Percentiles rank a stretch among this genome's conserved stretches.
Conservation (phyloP, 2,329 filamentous ascomycete genomes). For the Beauveria asiatica region DNA sequence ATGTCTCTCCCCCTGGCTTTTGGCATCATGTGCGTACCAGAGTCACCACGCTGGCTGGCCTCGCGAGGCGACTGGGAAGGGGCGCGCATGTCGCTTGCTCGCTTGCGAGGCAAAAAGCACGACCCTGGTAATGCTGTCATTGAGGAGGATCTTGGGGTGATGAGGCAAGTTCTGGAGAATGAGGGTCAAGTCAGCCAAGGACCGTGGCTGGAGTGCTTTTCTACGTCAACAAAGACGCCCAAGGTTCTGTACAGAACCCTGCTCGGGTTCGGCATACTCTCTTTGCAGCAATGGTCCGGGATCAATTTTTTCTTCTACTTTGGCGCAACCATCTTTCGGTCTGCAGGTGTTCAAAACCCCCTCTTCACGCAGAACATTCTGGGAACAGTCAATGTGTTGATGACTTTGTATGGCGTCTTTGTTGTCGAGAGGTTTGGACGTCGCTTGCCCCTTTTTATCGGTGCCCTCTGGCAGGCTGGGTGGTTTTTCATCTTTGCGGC, state of each 20-base stretch:
- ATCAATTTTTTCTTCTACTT: conserved; percentile 58
- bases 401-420: conserved; percentile 59
- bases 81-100: conserved; percentile 41
- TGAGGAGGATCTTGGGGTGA: conserved; percentile 45
- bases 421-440: conserved; percentile 61
- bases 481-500: conserved; percentile 59
- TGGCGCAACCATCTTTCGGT: conserved; percentile 57
- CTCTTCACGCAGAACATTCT: conserved; percentile 62
- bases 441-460: conserved; percentile 57
- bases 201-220: conserved; percentile 54
- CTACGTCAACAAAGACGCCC: conserved; percentile 39
- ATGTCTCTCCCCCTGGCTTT: conserved; percentile 44
- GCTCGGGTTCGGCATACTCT: conserved; percentile 55
- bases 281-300: conserved; percentile 59
- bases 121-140: conserved; percentile 36
- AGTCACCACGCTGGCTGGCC: conserved; percentile 50
- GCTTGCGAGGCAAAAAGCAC: conserved; percentile 42
- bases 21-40: conserved; percentile 46
- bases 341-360: conserved; percentile 57
- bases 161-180: conserved; percentile 38
- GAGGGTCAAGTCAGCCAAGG: conserved; percentile 36
- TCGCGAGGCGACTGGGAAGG: conserved; percentile 37
- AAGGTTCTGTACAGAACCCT: conserved; percentile 56
- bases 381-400: conserved; percentile 57
- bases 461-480: conserved; percentile 57